Base-by-base conservation (phyloP, 192 early-diverging fungal genomes). In the Entomortierella lignicola region DNA sequence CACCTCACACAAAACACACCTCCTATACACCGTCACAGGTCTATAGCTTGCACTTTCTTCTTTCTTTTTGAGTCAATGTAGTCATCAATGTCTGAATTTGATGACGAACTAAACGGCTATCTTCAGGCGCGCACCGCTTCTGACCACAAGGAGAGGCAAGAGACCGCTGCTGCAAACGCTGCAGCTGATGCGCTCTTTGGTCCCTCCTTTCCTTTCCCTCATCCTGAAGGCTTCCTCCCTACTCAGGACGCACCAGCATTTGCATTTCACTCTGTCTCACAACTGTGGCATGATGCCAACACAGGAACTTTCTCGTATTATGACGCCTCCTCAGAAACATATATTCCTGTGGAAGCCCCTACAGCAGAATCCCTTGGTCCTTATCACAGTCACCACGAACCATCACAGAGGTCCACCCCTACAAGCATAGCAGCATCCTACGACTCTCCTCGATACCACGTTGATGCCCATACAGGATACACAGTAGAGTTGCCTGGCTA, bases 281-380 rank as follows among this genome's bases (percentile, higher is more conserved):
- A 60, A 84, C 87, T 66, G 43, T 91, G 89, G 88, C 83, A 89
- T 12, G 90, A 91, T 53, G 67, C 77, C 12, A 31, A 77, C 29
- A 84, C 87, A 5, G 77, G 84, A 1, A 71, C 82, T 1, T 72
- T 83, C 30, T 90, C 88, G 8, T 83, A 79, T 50, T 88, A 88
- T 55, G 90, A 91, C 34, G 55, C 80, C 0, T 58, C 66, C 1
- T 69, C 86, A 23, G 74, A 77, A 4, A 86, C 82, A 0, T 91
- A 91, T 56, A 61, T 89, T 25, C 84, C 89, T 5, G 70, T 88
- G 0, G 74, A 60, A 15, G 72, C 59, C 0, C 66, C 70, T 5
- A 27, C 10, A 26, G 18, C 13, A 27, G 25, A 27, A 5, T 13
- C 10, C 23, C 26, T 54, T 56, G 59, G 34, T 59, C 65, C 1